Percentiles rank a stretch among this genome's conserved stretches.
Evolutionary conservation across 225 moss, liverwort and hornwort genomes (phyloP).

Genomic region (Antitrichia curtipendula): DNA sequence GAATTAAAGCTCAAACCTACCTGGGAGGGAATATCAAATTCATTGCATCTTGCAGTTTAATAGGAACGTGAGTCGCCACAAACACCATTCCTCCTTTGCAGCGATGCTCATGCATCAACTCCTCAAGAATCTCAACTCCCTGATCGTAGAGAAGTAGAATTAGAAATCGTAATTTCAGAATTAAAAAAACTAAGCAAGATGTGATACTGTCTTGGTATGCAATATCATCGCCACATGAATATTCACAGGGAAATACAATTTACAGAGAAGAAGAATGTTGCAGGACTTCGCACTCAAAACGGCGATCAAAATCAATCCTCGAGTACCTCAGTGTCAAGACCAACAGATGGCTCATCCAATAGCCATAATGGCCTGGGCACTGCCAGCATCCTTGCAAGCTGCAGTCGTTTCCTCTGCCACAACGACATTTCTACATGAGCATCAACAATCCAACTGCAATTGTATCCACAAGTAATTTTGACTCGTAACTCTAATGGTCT

Average conservation of each 20-base stretch:
- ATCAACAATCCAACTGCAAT: background rate
- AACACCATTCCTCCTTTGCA: constrained; percentile 74
- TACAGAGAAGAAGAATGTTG: background rate
- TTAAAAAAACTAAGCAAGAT: background rate
- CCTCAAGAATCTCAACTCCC: constrained; percentile 81
- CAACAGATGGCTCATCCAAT: constrained; percentile 88
- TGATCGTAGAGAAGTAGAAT: constrained; percentile 2
- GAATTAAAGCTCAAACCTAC: constrained; percentile 6
- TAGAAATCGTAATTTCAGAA: background rate
- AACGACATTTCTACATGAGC: background rate
- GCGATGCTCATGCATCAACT: constrained; percentile 69
- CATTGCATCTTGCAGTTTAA: constrained; percentile 65
- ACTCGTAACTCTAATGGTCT: background rate
- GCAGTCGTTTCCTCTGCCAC: constrained; percentile 67
- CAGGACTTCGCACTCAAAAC: background rate
- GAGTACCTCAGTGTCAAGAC: constrained; percentile 66
- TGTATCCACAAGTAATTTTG: background rate
- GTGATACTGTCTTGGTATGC: background rate
- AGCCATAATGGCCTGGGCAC: constrained; percentile 88
- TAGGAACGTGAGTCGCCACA: constrained; percentile 82
- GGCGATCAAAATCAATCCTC: background rate
- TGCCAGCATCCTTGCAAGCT: constrained; percentile 87
- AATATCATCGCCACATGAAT: background rate
- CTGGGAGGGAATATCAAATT: constrained; percentile 64
- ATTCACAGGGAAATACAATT: background rate